These are phyloP conservation scores for Tephrocybe sp. DNA, from an alignment of 768 basidiomycete species.

Conservation along the genomic window DNA sequence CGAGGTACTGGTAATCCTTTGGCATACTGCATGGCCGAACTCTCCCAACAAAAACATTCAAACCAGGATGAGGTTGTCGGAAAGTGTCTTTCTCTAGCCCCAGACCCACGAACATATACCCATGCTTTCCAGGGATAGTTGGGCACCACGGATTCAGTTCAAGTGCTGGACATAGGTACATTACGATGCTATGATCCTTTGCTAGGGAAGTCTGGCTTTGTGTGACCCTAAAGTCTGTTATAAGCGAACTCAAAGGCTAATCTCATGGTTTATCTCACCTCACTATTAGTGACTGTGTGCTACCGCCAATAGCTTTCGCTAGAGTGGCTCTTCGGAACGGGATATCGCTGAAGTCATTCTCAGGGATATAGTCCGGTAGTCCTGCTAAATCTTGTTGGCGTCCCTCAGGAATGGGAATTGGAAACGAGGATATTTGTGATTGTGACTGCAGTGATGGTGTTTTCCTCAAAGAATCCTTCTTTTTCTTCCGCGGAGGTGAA, in stretches of 20 bases:
- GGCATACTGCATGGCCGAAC: conserved; percentile 22
- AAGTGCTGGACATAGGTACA: conserved; percentile 50
- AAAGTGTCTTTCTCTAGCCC: conserved; percentile 46
- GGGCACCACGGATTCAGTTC: conserved; percentile 59
- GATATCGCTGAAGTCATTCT: conserved; percentile 21
- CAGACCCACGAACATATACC: conserved; percentile 57
- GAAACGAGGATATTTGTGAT: background rate
- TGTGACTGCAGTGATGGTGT: background rate
- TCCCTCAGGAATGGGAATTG: conserved; percentile 13
- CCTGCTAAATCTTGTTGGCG: conserved; percentile 23
- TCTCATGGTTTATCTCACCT: conserved; percentile 26
- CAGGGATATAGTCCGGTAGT: conserved; percentile 25
- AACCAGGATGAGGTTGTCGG: conserved; percentile 31
- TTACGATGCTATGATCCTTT: conserved; percentile 30
- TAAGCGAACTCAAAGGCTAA: no score
- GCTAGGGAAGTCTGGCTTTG: conserved; percentile 28
- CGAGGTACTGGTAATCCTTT: conserved; percentile 44
- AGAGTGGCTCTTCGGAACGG: conserved; percentile 41
- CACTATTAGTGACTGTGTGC: conserved; percentile 35
- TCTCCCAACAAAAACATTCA: conserved; percentile 47
- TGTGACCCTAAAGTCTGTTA: conserved; percentile 22
- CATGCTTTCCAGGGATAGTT: conserved; percentile 44
- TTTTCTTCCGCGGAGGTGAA: background rate
- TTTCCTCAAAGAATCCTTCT: background rate
- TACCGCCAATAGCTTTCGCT: conserved; percentile 37